Evolutionary conservation across 441 rosid species (phyloP).

Genomic region (Populus hybrid): DNA sequence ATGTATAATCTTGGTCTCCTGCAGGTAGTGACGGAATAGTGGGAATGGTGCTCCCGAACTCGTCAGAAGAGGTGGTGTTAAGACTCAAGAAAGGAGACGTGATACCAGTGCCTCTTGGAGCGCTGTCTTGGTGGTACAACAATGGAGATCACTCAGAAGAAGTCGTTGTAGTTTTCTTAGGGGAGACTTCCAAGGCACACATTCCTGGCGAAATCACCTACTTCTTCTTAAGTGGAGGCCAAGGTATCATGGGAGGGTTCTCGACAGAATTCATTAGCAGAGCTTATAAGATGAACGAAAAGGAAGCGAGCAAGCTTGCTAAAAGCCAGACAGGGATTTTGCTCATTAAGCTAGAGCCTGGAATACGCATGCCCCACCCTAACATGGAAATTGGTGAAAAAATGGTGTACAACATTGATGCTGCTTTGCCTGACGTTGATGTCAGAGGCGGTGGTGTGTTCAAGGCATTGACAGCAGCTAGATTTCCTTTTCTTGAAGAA

Average conservation of each 20-base stretch:
- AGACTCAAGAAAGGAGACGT: slow-evolving; percentile 27
- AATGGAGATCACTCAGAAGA: slow-evolving; percentile 21
- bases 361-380: slow-evolving; percentile 13
- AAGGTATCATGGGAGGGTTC: slow-evolving; percentile 23
- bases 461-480: neutral
- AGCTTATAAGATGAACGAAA: slow-evolving; percentile 16
- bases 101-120: slow-evolving; percentile 24
- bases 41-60: slow-evolving; percentile 19
- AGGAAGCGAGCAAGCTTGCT: slow-evolving; percentile 20
- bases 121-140: slow-evolving; percentile 41
- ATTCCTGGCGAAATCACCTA: slow-evolving; percentile 31
- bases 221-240: slow-evolving; percentile 25
- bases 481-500: slow-evolving; percentile 25
- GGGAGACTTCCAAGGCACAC: slow-evolving; percentile 21
- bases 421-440: slow-evolving; percentile 6
- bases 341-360: slow-evolving; percentile 17
- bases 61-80: slow-evolving; percentile 13
- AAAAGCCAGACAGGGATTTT: slow-evolving; percentile 17
- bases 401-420: slow-evolving; percentile 14
- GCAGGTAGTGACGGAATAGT: slow-evolving; percentile 28
- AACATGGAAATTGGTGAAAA: neutral
- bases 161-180: slow-evolving; percentile 22
- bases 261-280: slow-evolving; percentile 16
- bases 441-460: slow-evolving; percentile 18
- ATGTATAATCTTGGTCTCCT: neutral